Evolutionary conservation across 1,284 basidiomycete genomes (phyloP).

Genomic region (Boletus smithii): DNA sequence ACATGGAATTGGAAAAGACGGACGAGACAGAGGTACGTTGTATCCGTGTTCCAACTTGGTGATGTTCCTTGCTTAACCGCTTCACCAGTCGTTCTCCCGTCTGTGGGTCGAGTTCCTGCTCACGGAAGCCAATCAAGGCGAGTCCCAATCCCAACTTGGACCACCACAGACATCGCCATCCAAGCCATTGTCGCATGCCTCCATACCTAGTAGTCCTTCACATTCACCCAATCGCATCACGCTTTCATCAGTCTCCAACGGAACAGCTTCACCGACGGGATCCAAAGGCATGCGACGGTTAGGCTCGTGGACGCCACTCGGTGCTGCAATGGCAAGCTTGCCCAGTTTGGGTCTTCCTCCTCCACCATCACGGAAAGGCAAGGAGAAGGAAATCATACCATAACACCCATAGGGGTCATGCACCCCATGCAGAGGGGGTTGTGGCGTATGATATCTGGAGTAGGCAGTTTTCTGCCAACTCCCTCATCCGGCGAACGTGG

Average conservation of each 20-base stretch:
- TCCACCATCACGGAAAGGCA: conserved; percentile 44
- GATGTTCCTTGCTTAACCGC: not conserved
- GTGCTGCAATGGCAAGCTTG: conserved; percentile 44
- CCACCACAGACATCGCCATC: conserved; percentile 31
- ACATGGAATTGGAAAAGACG: conserved; percentile 62
- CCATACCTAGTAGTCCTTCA: conserved; percentile 52
- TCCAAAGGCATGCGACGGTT: conserved; percentile 43
- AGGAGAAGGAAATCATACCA: conserved; percentile 42
- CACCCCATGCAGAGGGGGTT: not conserved
- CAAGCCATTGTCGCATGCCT: conserved; percentile 36
- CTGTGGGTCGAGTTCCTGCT: conserved; percentile 95
- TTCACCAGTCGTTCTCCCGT: conserved; percentile 82
- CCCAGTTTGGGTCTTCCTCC: conserved; percentile 44
- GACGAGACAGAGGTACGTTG: conserved; percentile 70
- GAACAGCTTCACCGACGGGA: conserved; percentile 33
- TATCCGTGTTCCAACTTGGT: not conserved
- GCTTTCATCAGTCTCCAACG: conserved; percentile 15
- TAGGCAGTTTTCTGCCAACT: too few relatives aligned
- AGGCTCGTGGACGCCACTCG: conserved; percentile 42
- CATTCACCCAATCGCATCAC: conserved; percentile 25
- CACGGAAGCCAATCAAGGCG: conserved; percentile 75
- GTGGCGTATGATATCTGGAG: conserved; percentile 5
- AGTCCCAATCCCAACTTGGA: conserved; percentile 23
- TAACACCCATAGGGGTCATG: too few relatives aligned
- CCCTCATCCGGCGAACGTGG: too few relatives aligned